A percentile compares a stretch with the other conserved stretches of the same genome.
These are phyloP conservation scores for Pyronema domesticum DNA, from an alignment of 495 filamentous ascomycete genomes.

Conservation along the genomic window DNA sequence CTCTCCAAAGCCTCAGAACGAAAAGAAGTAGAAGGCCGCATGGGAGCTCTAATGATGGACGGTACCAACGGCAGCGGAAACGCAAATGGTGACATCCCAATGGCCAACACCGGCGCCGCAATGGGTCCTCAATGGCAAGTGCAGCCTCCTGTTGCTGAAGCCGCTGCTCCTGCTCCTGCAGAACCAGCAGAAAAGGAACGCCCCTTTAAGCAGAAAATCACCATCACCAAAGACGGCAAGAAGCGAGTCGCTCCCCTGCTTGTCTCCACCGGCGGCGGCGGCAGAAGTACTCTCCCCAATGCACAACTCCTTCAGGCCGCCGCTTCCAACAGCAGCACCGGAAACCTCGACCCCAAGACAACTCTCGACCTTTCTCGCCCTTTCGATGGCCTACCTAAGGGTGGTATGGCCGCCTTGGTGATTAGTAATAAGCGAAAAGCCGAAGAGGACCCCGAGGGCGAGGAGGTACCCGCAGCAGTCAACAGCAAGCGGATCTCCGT, in stretches of 20 bases:
- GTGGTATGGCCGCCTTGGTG: slow-evolving; percentile 66
- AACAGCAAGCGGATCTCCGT: slow-evolving; percentile 36
- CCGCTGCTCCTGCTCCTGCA: slow-evolving; percentile 18
- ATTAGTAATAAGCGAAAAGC: slow-evolving; percentile 84
- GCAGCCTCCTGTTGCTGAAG: slow-evolving; percentile 6
- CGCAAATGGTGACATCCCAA: slow-evolving; percentile 13
- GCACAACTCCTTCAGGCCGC: slow-evolving; percentile 29
- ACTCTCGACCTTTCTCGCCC: slow-evolving; percentile 86
- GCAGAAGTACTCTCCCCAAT: slow-evolving; percentile 24
- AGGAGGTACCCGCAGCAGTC: slow-evolving; percentile 43
- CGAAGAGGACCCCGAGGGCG: slow-evolving; percentile 51
- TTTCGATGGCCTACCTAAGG: slow-evolving; percentile 81
- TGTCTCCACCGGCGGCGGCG: slow-evolving; percentile 44
- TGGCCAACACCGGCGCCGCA: slow-evolving; percentile 18
- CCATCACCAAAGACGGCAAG: slow-evolving; percentile 90
- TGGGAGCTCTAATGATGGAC: slow-evolving; percentile 97
- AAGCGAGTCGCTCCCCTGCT: slow-evolving; percentile 86
- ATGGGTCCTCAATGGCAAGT: slow-evolving; percentile 30
- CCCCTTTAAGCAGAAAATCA: slow-evolving; percentile 62
- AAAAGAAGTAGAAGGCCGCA: slow-evolving; percentile 74
- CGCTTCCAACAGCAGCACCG: slow-evolving; percentile 35
- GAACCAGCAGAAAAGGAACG: slow-evolving; percentile 26
- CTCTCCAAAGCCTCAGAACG: slow-evolving; percentile 79
- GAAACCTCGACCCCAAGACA: slow-evolving; percentile 61
- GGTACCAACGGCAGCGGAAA: slow-evolving; percentile 16